Conservation (phyloP, 768 basidiomycete genomes). For the Boletellus emodensis region DNA sequence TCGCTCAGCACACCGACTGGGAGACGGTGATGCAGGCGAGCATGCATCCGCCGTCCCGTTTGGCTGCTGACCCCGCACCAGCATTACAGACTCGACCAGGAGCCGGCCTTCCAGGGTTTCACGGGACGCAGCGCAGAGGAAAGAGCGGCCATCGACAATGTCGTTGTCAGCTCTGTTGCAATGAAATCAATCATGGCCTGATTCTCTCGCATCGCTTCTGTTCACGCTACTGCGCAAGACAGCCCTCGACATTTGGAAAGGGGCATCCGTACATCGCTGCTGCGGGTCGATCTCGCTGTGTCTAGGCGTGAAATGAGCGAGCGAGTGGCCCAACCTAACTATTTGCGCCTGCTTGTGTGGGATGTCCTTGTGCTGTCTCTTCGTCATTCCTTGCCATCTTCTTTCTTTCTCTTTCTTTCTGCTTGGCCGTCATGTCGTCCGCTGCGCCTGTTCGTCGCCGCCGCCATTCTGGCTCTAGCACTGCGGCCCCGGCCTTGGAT, state of each 20-base stretch:
- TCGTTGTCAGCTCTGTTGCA: conserved; percentile 76
- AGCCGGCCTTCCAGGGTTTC: conserved; percentile 38
- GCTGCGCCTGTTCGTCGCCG: conserved; percentile 41
- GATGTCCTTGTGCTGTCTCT: background rate
- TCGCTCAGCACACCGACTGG: conserved; percentile 64
- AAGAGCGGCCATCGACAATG: conserved; percentile 48
- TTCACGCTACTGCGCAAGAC: no score
- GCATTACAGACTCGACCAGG: conserved; percentile 69
- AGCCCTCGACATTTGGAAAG: no score
- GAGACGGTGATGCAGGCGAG: conserved; percentile 66
- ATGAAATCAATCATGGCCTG: conserved; percentile 62
- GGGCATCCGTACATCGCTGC: no score
- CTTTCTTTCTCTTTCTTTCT: background rate
- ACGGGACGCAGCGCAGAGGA: conserved; percentile 36
- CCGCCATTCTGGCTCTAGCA: conserved; percentile 56
- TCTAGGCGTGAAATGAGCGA: background rate
- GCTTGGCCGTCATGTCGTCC: conserved; percentile 13
- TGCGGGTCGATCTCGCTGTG: no score
- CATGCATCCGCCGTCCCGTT: background rate
- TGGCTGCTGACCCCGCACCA: conserved; percentile 20
- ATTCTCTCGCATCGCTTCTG: background rate
- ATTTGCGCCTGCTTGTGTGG: conserved; percentile 23
- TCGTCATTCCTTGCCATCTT: conserved; percentile 1
- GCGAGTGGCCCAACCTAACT: background rate
- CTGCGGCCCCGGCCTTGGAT: conserved; percentile 33